Conservation (phyloP, 441 rosid species). For the Pelargonium citronellum region DNA sequence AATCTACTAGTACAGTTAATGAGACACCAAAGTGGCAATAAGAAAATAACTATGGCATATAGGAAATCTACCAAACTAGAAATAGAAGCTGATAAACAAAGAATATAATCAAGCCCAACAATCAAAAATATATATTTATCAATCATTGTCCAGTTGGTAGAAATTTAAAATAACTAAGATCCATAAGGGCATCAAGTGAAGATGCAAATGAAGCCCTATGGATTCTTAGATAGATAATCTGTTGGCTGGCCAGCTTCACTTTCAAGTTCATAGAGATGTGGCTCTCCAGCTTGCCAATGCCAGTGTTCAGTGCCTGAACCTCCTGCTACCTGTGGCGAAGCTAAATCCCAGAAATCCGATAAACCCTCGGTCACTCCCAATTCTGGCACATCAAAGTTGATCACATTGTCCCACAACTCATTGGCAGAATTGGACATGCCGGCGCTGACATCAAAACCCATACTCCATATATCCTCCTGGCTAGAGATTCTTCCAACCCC, state of each 20-base stretch:
- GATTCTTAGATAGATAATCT: slow-evolving; percentile 28
- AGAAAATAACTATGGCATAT: too few relatives aligned
- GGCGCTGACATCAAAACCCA: slow-evolving; percentile 44
- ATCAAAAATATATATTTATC: slow-evolving; percentile 22
- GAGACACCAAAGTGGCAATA: too few relatives aligned
- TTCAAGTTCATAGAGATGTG: slow-evolving; percentile 23
- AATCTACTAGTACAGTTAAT: too few relatives aligned
- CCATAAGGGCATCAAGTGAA: slow-evolving; percentile 20
- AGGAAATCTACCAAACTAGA: background rate
- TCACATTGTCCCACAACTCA: slow-evolving; percentile 47
- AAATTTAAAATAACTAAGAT: slow-evolving; percentile 21
- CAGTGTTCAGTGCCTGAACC: slow-evolving; percentile 37
- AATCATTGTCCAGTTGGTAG: slow-evolving; percentile 15
- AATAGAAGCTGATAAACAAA: background rate
- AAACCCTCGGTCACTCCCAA: slow-evolving; percentile 38
- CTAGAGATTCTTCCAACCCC: slow-evolving; percentile 36
- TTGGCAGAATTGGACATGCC: slow-evolving; percentile 39
- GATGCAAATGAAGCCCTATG: slow-evolving; percentile 26
- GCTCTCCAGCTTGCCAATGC: slow-evolving; percentile 32
- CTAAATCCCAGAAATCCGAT: slow-evolving; percentile 63
- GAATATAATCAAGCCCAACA: slow-evolving; percentile 15
- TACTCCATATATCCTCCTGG: slow-evolving; percentile 59
- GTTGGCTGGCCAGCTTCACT: slow-evolving; percentile 26
- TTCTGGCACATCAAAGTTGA: slow-evolving; percentile 40
- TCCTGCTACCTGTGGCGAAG: slow-evolving; percentile 41